Conservation (phyloP, 2,329 filamentous ascomycete species). For the Fonsecaea nubica region DNA sequence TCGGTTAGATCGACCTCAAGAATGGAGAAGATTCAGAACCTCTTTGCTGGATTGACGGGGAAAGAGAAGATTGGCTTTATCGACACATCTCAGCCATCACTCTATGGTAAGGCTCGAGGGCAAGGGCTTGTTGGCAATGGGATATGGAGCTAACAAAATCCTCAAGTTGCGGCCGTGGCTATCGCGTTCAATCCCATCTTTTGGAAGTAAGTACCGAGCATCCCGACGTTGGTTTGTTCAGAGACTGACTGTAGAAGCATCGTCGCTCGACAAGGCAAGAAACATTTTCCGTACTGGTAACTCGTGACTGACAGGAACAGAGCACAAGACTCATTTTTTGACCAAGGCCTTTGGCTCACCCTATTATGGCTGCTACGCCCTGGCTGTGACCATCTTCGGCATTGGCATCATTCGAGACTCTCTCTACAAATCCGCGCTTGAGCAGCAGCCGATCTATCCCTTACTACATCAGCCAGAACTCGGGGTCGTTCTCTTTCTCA, state of each 20-base stretch:
- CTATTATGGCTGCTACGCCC: conserved; percentile 82
- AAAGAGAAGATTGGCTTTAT: conserved; percentile 39
- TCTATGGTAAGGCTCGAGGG: conserved; percentile 35
- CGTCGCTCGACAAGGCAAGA: conserved; percentile 77
- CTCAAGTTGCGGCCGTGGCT: conserved; percentile 75
- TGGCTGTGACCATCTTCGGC: conserved; percentile 87
- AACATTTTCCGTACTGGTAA: conserved; percentile 24
- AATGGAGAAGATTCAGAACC: conserved; percentile 39
- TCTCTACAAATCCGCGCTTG: conserved; percentile 84
- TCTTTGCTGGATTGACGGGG: conserved; percentile 36
- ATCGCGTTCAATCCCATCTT: conserved; percentile 98
- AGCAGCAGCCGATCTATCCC: conserved; percentile 75
- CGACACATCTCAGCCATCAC: conserved; percentile 26
- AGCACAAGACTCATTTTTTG: conserved; percentile 89
- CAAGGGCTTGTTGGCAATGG: conserved; percentile 13
- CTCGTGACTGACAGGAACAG: conserved; percentile 46
- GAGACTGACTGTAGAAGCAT: conserved; percentile 61
- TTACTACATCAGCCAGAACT: conserved; percentile 69
- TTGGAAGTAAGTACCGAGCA: conserved; percentile 80
- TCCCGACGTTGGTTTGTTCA: conserved; percentile 17
- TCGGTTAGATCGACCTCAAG: background rate
- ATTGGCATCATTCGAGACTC: conserved; percentile 87
- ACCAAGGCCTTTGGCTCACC: conserved; percentile 85
- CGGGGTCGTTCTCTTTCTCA: conserved; percentile 73
- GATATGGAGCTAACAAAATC: conserved; percentile 3